Conservation (phyloP, 2,329 filamentous ascomycete genomes). For the Claviceps humidiphila region DNA sequence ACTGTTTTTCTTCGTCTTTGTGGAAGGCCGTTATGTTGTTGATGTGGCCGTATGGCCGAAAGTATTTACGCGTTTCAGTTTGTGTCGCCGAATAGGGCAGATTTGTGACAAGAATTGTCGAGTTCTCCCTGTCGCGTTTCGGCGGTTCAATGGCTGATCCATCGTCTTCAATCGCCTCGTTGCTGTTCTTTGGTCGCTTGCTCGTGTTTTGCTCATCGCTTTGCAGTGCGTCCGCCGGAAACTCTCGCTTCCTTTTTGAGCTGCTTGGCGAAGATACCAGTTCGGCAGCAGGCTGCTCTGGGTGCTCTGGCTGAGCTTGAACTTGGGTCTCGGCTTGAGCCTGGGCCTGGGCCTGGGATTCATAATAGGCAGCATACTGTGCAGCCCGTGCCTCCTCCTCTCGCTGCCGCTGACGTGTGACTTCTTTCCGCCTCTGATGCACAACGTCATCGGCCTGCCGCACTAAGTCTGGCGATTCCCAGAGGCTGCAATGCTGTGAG, state of each 20-base stretch:
- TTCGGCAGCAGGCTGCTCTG: slow-evolving; percentile 4
- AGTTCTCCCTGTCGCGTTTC: slow-evolving; percentile 83
- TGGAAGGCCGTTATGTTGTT: slow-evolving; percentile 58
- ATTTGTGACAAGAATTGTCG: slow-evolving; percentile 68
- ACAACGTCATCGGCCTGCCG: slow-evolving; percentile 62
- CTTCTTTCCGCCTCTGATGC: slow-evolving; percentile 51
- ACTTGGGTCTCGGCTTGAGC: slow-evolving; percentile 7
- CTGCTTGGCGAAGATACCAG: slow-evolving; percentile 24
- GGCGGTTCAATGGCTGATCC: slow-evolving; percentile 18
- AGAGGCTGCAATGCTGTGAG: slow-evolving; percentile 73
- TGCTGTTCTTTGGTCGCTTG: slow-evolving; percentile 53
- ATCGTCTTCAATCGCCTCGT: slow-evolving; percentile 15
- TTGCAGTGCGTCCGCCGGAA: slow-evolving; percentile 30
- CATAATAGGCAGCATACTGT: slow-evolving; percentile 30
- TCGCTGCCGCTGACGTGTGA: slow-evolving; percentile 49
- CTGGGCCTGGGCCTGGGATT: slow-evolving; percentile 11
- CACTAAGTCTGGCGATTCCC: slow-evolving; percentile 66
- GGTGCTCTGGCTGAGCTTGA: slow-evolving; percentile 5
- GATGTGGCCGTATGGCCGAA: slow-evolving; percentile 78
- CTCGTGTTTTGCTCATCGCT: slow-evolving; percentile 29
- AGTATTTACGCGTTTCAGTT: slow-evolving; percentile 72
- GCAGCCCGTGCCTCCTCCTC: slow-evolving; percentile 50
- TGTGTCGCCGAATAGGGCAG: slow-evolving; percentile 58
- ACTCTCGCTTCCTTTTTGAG: slow-evolving; percentile 64
- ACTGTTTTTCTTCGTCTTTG: slow-evolving; percentile 44